Base-by-base conservation (phyloP, 1,284 basidiomycete species). In the Cryptococcus hybrid region DNA sequence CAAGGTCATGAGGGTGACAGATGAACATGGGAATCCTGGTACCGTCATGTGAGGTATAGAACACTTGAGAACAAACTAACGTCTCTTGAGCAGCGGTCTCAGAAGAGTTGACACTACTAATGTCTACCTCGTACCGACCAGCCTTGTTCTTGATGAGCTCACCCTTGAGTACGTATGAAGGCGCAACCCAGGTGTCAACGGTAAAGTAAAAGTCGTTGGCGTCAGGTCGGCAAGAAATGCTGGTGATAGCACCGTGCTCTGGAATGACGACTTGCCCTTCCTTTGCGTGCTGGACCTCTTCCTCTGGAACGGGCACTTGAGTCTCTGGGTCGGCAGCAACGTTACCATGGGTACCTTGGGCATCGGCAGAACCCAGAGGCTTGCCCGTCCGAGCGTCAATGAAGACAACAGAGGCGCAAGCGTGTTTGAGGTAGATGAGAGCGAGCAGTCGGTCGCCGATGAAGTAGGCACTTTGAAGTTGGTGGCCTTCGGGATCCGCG, bases 121-220 rank as follows among this genome's bases (percentile, higher is more conserved):
- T 55, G 43, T 57, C 52, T 18, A 64, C 55, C 38, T 61, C 57
- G 8, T 46, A 45, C 12, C 18, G 52, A 37, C 47, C 52, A 4
- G 38, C 15, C 6, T 24, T 36, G 9, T 52, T 43, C 12, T 39
- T 9, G 9, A 48, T 39, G n/a, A 64, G 11, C n/a, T 46, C 38
- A 15, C 62, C 62, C 5, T 34, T n/a, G 5, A 64, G 48, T 24
- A 61, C 57, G 56, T 64, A 64, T 5, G 62, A 58, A 15, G 62
- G 60, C 9, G 62, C 59, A 12, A 64, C 60, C 35, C 52, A 64
- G 11, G 62, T 64, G 39, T 64, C 62, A 5, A 64, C 58, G 0
- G 57, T 42, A 18, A 64, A 53, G 53, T 55, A 64, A n/a, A 64
- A 61, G 24, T 57, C 57, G 24, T 50, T 49, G 7, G 57, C 46